Conservation (phyloP, 352 stramenopile species). For the Pythium myriotylum region DNA sequence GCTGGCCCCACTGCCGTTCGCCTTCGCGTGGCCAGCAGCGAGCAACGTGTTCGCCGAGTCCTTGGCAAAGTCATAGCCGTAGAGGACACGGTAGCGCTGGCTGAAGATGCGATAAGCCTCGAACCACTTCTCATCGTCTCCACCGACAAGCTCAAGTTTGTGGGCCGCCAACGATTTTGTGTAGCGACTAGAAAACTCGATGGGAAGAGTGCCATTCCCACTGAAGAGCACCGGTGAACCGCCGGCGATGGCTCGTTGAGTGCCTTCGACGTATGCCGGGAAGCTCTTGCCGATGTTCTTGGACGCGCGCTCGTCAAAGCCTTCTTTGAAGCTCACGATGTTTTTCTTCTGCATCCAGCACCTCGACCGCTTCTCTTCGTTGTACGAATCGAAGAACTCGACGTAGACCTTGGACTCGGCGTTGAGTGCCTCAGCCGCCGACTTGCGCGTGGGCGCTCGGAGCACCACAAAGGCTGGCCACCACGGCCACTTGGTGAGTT, state of each 20-base stretch:
- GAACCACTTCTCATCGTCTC: slow-evolving; percentile 55
- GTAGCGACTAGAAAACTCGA: slow-evolving; percentile 82
- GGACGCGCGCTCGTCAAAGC: slow-evolving; percentile 74
- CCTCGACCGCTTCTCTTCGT: slow-evolving; percentile 69
- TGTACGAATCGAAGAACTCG: slow-evolving; percentile 84
- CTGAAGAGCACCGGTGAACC: slow-evolving; percentile 71
- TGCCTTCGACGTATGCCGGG: slow-evolving; percentile 66
- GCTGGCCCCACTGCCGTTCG: slow-evolving; percentile 1
- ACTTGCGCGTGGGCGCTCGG: slow-evolving; percentile 57
- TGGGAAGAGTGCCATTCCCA: slow-evolving; percentile 62
- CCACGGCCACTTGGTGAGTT: slow-evolving; percentile 84
- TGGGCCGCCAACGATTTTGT: slow-evolving; percentile 47
- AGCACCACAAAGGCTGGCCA: slow-evolving; percentile 84
- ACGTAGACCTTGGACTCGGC: slow-evolving; percentile 80
- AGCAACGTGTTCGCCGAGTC: slow-evolving; percentile 23
- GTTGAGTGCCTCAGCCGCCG: slow-evolving; percentile 54
- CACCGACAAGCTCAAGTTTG: slow-evolving; percentile 39
- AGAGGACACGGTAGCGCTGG: slow-evolving; percentile 35
- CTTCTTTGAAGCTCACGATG: slow-evolving; percentile 67
- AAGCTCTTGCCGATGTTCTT: slow-evolving; percentile 86
- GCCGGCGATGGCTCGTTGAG: slow-evolving; percentile 69
- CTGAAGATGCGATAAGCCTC: slow-evolving; percentile 75
- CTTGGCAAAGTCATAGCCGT: slow-evolving; percentile 31
- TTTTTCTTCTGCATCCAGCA: slow-evolving; percentile 89
- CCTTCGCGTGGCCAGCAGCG: slow-evolving; percentile 21